These are phyloP conservation scores for Ophiostoma angusticollis DNA, from an alignment of 2,329 filamentous ascomycete genomes.

Conservation along the genomic window DNA sequence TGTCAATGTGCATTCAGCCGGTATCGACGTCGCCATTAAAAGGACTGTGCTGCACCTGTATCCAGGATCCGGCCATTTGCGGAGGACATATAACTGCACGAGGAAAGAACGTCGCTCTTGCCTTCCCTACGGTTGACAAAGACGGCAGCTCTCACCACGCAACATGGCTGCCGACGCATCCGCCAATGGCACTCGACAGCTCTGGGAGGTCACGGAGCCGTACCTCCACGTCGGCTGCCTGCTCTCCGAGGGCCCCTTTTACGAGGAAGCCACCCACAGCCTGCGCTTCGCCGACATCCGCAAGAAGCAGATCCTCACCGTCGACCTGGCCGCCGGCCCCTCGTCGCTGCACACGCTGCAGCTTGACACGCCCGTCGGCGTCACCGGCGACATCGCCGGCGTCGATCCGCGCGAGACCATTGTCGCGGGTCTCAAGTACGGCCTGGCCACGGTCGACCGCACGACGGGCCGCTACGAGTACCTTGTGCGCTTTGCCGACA, in stretches of 20 bases:
- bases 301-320: constrained; percentile 57
- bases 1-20: too few species aligned
- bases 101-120: too few species aligned
- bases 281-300: constrained; percentile 77
- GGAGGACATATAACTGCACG: too few species aligned
- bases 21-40: too few species aligned
- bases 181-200: constrained; percentile 22
- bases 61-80: too few species aligned
- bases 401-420: constrained; percentile 50
- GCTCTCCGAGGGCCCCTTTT: constrained; percentile 64
- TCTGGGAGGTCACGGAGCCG: constrained; percentile 38
- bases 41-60: too few species aligned
- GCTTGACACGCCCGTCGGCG: constrained; percentile 42
- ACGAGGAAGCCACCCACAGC: constrained; percentile 49
- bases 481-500: constrained; percentile 33
- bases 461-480: constrained; percentile 41
- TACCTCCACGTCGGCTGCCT: constrained; percentile 51
- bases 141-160: too few species aligned
- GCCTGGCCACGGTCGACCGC: constrained; percentile 65
- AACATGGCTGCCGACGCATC: constrained; percentile 3
- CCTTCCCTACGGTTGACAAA: too few species aligned
- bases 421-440: constrained; percentile 67
- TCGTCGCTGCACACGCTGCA: constrained; percentile 49
- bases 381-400: constrained; percentile 69
- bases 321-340: constrained; percentile 52